phyloP scores from a whole-genome alignment of 306 rosid genomes.

The Pachyrhizus erosus region DNA sequence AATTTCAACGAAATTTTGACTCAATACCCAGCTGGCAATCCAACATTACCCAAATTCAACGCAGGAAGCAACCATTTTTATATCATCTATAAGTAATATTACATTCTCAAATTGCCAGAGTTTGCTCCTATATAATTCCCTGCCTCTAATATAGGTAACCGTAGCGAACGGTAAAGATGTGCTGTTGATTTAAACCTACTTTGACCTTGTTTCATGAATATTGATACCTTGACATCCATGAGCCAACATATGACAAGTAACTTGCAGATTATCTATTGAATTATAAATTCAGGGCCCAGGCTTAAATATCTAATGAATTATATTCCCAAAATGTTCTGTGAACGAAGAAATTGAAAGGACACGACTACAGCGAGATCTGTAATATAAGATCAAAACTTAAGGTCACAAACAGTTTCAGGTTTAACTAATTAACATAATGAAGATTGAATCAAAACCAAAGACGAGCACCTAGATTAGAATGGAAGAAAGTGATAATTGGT shows the following conservation, averaged over 20 bases:
- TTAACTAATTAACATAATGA: background rate
- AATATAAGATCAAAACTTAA: background rate
- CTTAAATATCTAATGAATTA: background rate
- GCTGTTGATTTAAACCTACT: background rate
- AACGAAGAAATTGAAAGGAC: background rate
- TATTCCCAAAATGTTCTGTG: background rate
- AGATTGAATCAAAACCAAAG: background rate
- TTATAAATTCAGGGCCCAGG: constrained; percentile 3
- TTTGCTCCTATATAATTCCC: background rate
- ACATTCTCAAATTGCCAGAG: background rate
- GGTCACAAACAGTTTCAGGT: background rate
- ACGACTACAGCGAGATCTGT: constrained; percentile 17
- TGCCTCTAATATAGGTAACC: constrained; percentile 6
- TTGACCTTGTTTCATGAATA: constrained; percentile 9
- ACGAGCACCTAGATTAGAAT: background rate
- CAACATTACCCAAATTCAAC: background rate
- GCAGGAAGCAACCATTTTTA: background rate
- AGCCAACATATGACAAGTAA: constrained; percentile 7
- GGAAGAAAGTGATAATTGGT: background rate
- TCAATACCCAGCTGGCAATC: background rate
- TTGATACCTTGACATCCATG: background rate
- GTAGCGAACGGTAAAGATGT: background rate
- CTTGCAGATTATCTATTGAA: background rate
- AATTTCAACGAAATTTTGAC: background rate
- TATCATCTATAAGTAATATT: background rate